Evolutionary conservation across 306 rosid species (phyloP), one percentile per base, ranked within the genome.

Genomic region (Dryas alaskensis): DNA sequence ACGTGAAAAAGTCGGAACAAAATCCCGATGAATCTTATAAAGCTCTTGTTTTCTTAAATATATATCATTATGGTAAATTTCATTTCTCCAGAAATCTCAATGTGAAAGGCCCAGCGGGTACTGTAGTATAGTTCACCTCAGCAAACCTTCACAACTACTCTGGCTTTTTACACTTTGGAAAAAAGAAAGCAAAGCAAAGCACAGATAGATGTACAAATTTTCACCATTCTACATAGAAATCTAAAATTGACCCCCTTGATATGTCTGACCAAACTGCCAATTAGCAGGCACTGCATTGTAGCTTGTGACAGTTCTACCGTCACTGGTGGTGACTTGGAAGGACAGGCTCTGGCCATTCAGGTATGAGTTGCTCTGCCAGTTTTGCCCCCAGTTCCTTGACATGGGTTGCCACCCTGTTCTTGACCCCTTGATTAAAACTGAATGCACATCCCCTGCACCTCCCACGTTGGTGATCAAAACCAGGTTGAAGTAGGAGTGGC

Each of bases 321-420:
- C 96, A 76, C 98, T 89, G 55, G 96, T 73, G 63, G 98, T 93
- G 75, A 93, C 93, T 78, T 89, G 93, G 64, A 93, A 91, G 50
- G 98, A 90, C 55, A 93, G 86, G 76, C 70, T 40, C 66, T 91
- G 97, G 31, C 98, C 98, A 39, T 91, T 85, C 74, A 91, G 89
- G 69, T 86, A 87, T 0, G 90, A 86, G 81, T 89, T 93, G 84
- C 97, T 91, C 31, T 93, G 98, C 98, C 98, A 93, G 64, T 91
- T 93, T 78, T 91, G 97, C 1, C 97, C 97, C 98, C 97, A 89
- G 43, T 91, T 93, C 11, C 97, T 89, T 52, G 98, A 93, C 98
- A 91, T 89, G 8, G 90, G 4, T 77, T 89, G 96, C 96, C 98
- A 93, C 3, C 88, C 89, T 45, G 90, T 66, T 78, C 67, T 87